A percentile compares a stretch with the other conserved stretches of the same genome.
phyloP scores from a whole-genome alignment of 2,329 filamentous ascomycete species.

The Botrytis deweyae region DNA sequence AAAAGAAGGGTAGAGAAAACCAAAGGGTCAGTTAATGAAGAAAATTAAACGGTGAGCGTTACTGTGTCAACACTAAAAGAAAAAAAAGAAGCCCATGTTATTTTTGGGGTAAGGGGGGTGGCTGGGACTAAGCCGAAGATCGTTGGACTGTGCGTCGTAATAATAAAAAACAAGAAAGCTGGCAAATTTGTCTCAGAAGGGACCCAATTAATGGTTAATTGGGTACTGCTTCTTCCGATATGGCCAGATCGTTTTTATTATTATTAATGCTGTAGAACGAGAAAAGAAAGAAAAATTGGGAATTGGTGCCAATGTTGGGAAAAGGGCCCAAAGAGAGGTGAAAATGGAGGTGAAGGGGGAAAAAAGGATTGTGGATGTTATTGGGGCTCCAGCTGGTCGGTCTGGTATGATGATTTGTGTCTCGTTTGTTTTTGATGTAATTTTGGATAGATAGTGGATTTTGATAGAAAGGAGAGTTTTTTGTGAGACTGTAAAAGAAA shows the following conservation, averaged over 20 bases:
- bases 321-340: neutral
- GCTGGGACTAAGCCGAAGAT: constrained; percentile 20
- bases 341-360: constrained; percentile 11
- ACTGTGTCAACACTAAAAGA: constrained; percentile 43
- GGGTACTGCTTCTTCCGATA: constrained; percentile 17
- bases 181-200: constrained; percentile 24
- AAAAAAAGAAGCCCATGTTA: constrained; percentile 26
- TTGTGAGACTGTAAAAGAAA: neutral
- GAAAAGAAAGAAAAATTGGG: neutral
- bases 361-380: neutral
- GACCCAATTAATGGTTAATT: constrained; percentile 23
- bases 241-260: constrained; percentile 9
- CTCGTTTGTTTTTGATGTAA: neutral
- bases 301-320: neutral
- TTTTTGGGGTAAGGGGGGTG: constrained; percentile 24
- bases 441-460: neutral
- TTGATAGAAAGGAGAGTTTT: neutral
- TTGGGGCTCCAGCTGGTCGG: neutral
- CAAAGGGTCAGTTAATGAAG: constrained; percentile 31
- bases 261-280: constrained; percentile 17
- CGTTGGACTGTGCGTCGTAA: constrained; percentile 23
- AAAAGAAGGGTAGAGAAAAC: constrained; percentile 25
- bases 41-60: constrained; percentile 39
- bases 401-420: neutral
- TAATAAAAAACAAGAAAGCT: constrained; percentile 21